These are phyloP conservation scores for Hemileccinum impolitum DNA, from an alignment of 768 basidiomycete species.

Conservation along the genomic window DNA sequence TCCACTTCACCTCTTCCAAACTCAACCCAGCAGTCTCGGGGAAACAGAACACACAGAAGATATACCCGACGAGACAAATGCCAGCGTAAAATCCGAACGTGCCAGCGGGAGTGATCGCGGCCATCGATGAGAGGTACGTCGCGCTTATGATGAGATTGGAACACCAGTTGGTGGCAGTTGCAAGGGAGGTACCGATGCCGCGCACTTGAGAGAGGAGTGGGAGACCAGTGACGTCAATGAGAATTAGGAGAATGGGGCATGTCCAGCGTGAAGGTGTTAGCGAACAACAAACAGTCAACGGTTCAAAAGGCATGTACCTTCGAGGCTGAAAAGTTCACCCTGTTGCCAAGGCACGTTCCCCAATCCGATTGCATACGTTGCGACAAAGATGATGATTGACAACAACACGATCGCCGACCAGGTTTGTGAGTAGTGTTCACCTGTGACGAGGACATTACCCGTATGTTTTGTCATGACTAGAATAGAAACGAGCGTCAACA, in stretches of 20 bases:
- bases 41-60: slow-evolving; percentile 70
- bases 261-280: background rate
- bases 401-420: slow-evolving; percentile 71
- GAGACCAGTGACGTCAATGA: too few relatives aligned
- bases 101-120: slow-evolving; percentile 65
- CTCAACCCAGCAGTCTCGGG: slow-evolving; percentile 78
- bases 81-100: slow-evolving; percentile 79
- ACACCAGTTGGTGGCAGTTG: slow-evolving; percentile 77
- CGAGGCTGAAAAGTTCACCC: slow-evolving; percentile 76
- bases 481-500: background rate
- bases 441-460: slow-evolving; percentile 55
- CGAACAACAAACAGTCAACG: too few relatives aligned
- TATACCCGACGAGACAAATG: slow-evolving; percentile 63
- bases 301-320: slow-evolving; percentile 38
- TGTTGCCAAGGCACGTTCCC: slow-evolving; percentile 88
- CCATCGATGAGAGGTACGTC: slow-evolving; percentile 79
- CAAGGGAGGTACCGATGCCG: slow-evolving; percentile 72
- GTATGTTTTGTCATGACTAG: slow-evolving; percentile 61
- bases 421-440: slow-evolving; percentile 51
- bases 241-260: background rate
- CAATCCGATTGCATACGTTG: slow-evolving; percentile 74
- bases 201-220: slow-evolving; percentile 44
- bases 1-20: slow-evolving; percentile 60
- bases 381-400: slow-evolving; percentile 79
- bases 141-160: slow-evolving; percentile 73